These are phyloP conservation scores for Amylostereum areolatum DNA, from an alignment of 1,284 basidiomycete genomes.

Conservation along the genomic window DNA sequence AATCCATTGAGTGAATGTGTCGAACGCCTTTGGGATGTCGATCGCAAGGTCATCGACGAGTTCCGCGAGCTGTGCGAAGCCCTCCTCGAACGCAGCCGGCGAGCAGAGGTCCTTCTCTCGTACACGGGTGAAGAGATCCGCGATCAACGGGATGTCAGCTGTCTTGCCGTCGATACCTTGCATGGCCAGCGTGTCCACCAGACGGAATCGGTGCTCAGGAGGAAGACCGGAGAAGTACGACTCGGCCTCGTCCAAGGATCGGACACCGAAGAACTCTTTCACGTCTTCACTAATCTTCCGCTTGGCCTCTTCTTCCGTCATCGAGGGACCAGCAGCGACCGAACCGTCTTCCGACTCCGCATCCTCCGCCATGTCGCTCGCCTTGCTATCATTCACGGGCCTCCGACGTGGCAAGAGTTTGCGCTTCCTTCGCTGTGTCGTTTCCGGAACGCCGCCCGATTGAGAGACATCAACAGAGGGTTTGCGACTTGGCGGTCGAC, in stretches of 20 bases:
- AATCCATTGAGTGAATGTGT: slow-evolving; percentile 69
- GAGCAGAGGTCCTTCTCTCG: slow-evolving; percentile 51
- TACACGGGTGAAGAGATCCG: slow-evolving; percentile 56
- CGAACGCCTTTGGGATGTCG: slow-evolving; percentile 83
- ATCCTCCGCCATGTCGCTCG: slow-evolving; percentile 43
- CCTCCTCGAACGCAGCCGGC: slow-evolving; percentile 53
- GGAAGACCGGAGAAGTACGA: slow-evolving; percentile 76
- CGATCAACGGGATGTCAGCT: slow-evolving; percentile 73
- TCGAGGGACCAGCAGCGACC: slow-evolving; percentile 29
- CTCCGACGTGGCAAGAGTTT: slow-evolving; percentile 58
- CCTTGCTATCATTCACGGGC: slow-evolving; percentile 43
- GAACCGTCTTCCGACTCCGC: slow-evolving; percentile 33
- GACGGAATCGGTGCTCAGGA: slow-evolving; percentile 49
- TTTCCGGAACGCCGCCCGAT: slow-evolving; percentile 27
- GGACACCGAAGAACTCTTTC: slow-evolving; percentile 72
- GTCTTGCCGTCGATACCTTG: slow-evolving; percentile 75
- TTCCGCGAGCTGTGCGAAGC: slow-evolving; percentile 64
- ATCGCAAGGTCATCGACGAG: slow-evolving; percentile 83
- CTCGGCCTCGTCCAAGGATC: slow-evolving; percentile 82
- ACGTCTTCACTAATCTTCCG: slow-evolving; percentile 77
- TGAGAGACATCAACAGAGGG: slow-evolving; percentile 40
- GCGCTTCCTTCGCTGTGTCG: slow-evolving; percentile 67
- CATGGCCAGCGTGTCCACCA: slow-evolving; percentile 74
- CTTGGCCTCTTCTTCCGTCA: slow-evolving; percentile 69
- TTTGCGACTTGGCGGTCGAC: slow-evolving; percentile 43